Evolutionary conservation across 1,284 basidiomycete species (phyloP).

Genomic region (Cutaneotrichosporon sp.): DNA sequence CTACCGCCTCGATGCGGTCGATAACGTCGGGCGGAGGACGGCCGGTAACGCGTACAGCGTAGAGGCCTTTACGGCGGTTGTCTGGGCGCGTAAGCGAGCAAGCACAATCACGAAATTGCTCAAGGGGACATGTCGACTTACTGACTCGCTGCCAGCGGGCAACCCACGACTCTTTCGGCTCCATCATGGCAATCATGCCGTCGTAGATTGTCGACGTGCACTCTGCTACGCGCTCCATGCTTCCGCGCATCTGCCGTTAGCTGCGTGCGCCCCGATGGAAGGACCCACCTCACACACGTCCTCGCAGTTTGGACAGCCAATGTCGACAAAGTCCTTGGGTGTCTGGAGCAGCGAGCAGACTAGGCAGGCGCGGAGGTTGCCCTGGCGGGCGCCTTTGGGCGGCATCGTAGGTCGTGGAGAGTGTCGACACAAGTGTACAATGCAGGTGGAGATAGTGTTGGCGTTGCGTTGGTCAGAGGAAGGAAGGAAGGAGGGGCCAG

Average conservation of each 20-base stretch:
- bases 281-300: conserved; percentile 76
- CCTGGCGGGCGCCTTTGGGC: conserved; percentile 26
- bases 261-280: too few relatives aligned
- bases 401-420: conserved; percentile 20
- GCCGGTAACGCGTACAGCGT: conserved; percentile 80
- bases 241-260: conserved; percentile 71
- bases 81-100: conserved; percentile 51
- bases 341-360: conserved; percentile 86
- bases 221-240: conserved; percentile 70
- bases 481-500: too few relatives aligned
- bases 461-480: too few relatives aligned
- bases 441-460: too few relatives aligned
- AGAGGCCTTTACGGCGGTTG: conserved; percentile 78
- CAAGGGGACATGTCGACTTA: conserved; percentile 48
- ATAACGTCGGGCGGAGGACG: conserved; percentile 80
- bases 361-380: conserved; percentile 75
- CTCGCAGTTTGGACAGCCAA: conserved; percentile 96
- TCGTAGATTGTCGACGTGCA: conserved; percentile 96
- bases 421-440: background rate
- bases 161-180: conserved; percentile 90
- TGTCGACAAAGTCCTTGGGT: conserved; percentile 73
- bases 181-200: conserved; percentile 81
- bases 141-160: conserved; percentile 86
- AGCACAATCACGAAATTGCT: background rate
- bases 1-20: conserved; percentile 48